Conservation (phyloP, 2,329 filamentous ascomycete species). For the Geoglossum cookeanum region DNA sequence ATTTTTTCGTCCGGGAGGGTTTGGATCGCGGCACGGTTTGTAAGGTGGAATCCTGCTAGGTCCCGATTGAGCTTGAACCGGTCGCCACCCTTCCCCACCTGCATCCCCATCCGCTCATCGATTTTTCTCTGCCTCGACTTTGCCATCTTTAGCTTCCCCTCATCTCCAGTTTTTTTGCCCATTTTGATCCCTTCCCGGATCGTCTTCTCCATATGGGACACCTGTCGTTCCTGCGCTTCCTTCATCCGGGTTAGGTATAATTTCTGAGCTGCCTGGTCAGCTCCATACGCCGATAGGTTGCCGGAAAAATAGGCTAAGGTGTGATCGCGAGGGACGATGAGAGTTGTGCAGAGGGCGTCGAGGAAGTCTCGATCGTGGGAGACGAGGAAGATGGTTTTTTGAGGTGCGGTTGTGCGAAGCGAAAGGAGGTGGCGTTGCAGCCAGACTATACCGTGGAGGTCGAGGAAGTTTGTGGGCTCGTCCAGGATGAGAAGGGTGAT, state of each 20-base stretch:
- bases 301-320: conserved; percentile 56
- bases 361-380: conserved; percentile 74
- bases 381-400: conserved; percentile 53
- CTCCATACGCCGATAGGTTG: conserved; percentile 52
- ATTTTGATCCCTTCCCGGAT: conserved; percentile 57
- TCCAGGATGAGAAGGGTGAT: conserved; percentile 66
- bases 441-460: conserved; percentile 71
- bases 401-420: conserved; percentile 30
- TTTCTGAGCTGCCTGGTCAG: conserved; percentile 46
- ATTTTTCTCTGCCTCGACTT: conserved; percentile 72
- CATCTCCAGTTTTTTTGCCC: conserved; percentile 59
- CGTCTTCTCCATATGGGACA: conserved; percentile 60
- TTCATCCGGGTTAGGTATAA: conserved; percentile 55
- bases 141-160: conserved; percentile 71
- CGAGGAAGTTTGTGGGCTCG: conserved; percentile 75
- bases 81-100: conserved; percentile 50
- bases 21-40: conserved; percentile 47
- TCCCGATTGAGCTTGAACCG: conserved; percentile 71
- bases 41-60: conserved; percentile 40
- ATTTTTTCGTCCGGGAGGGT: conserved; percentile 43
- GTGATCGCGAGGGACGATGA: conserved; percentile 57
- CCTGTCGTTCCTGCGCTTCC: conserved; percentile 64
- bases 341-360: conserved; percentile 53
- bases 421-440: conserved; percentile 51
- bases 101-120: conserved; percentile 60